Base-by-base conservation (phyloP, 106 monocot species). In the Ottelia alismoides region DNA sequence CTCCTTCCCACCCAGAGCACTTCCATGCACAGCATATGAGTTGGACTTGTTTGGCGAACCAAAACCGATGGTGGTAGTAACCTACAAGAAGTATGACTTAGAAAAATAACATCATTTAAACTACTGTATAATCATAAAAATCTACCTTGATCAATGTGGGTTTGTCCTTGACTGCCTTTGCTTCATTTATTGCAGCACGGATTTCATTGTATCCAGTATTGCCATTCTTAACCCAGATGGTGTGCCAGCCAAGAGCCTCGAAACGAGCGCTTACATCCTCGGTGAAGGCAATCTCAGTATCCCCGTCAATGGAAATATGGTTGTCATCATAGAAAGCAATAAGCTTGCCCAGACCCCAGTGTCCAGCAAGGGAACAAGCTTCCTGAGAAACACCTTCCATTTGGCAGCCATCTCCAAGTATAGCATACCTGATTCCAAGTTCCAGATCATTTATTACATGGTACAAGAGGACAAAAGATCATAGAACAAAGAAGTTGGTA, bases 271-370 rank as follows among this genome's bases (percentile, higher is more conserved):
- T 78, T 12, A 93, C 92, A 65, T 93, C 92, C 68, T 93, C 92
- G 0, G 92, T 83, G 57, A 93, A 93, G 10, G 92, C 83, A 72
- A 93, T 87, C 61, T 93, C 92, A 20, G 92, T 93, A 73, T 93
- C 87, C 53, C 92, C 92, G 49, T 93, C 92, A 58, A 87, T 93
- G 18, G 92, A 93, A 27, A 93, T 93, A 60, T 93, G 92, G 71
- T 93, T 93, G 51, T 93, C 92, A 70, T 93, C 92, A 59, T 93
- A 93, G 63, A 93, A 87, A 20, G 92, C 92, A 55, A 93, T 87
- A 28, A 93, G 63, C 47, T 93, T 93, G 2, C 92, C 92, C 7
- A 93, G 75, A 45, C 87, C 92, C 92, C 92, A 93, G 27, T 93
- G 92, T 12, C 83, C 92, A 58, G 92, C 92, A 29, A 93, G 49